phyloP scores from a whole-genome alignment of 2,329 filamentous ascomycete genomes.

The Furcasterigmium furcatum region DNA sequence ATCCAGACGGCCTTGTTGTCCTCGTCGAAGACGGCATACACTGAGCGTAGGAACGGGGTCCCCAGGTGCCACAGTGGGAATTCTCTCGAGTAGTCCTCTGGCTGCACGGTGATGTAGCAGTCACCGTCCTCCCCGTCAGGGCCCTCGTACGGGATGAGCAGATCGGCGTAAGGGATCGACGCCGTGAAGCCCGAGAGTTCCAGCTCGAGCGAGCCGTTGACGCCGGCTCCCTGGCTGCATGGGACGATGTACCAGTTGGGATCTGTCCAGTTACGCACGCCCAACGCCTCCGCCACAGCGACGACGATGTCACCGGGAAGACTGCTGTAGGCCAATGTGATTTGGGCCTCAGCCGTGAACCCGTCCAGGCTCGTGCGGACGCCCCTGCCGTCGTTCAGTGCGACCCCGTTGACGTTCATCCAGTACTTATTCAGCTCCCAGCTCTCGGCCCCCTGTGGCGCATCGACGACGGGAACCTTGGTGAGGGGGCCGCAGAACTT shows the following conservation, averaged over 20 bases:
- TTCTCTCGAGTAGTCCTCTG: not conserved
- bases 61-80: not conserved
- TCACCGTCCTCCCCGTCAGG: not conserved
- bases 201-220: not conserved
- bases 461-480: conserved; percentile 52
- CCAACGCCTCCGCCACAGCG: not conserved
- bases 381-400: not conserved
- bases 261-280: not conserved
- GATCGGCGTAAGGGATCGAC: not conserved
- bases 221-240: not conserved
- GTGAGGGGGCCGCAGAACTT: conserved; percentile 52
- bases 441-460: conserved; percentile 14
- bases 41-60: conserved; percentile 34
- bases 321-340: not conserved
- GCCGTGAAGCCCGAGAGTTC: not conserved
- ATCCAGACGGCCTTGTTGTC: conserved; percentile 22
- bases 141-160: not conserved
- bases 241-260: not conserved
- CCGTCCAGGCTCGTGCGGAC: not conserved
- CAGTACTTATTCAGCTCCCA: not conserved
- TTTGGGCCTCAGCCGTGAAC: not conserved
- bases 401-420: not conserved
- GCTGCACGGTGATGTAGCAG: not conserved
- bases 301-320: not conserved
- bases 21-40: conserved; percentile 38